These are phyloP conservation scores for Colletotrichum plurivorum DNA, from an alignment of 2,329 filamentous ascomycete species.

Conservation along the genomic window DNA sequence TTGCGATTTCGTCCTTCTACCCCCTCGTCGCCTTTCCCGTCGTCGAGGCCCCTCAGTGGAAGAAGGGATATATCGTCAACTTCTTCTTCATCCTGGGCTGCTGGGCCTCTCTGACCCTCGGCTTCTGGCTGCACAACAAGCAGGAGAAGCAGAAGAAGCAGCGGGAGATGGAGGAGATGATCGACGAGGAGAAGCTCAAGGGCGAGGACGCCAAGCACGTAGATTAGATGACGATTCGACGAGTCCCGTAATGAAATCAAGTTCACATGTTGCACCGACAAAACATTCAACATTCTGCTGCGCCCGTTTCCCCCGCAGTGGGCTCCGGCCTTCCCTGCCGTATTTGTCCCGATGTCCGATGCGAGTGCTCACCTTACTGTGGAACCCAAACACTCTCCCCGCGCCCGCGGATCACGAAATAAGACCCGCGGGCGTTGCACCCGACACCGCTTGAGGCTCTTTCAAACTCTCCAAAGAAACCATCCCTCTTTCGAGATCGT, in stretches of 20 bases:
- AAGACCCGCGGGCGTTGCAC: slow-evolving; percentile 11
- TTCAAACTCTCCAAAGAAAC: background rate
- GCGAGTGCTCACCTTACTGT: background rate
- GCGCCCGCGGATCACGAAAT: background rate
- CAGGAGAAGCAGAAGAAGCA: slow-evolving; percentile 31
- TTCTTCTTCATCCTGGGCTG: slow-evolving; percentile 40
- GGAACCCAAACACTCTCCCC: background rate
- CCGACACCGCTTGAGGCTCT: background rate
- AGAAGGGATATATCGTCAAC: slow-evolving; percentile 44
- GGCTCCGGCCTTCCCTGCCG: background rate
- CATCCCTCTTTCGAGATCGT: background rate
- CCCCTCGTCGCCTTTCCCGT: slow-evolving; percentile 42
- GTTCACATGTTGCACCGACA: background rate
- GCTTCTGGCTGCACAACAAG: slow-evolving; percentile 30
- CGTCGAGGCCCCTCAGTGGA: slow-evolving; percentile 42
- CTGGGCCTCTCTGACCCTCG: slow-evolving; percentile 33
- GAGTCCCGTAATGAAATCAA: background rate
- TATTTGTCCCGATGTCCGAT: slow-evolving; percentile 19
- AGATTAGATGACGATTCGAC: slow-evolving; percentile 8
- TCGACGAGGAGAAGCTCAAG: slow-evolving; percentile 34
- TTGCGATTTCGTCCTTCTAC: slow-evolving; percentile 42
- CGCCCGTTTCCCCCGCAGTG: too few species aligned
- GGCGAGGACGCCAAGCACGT: slow-evolving; percentile 24
- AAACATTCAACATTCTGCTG: too few species aligned
- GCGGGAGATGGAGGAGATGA: background rate